These are phyloP conservation scores for Barnettozyma populi DNA, from an alignment of 805 yeast species.

Conservation along the genomic window DNA sequence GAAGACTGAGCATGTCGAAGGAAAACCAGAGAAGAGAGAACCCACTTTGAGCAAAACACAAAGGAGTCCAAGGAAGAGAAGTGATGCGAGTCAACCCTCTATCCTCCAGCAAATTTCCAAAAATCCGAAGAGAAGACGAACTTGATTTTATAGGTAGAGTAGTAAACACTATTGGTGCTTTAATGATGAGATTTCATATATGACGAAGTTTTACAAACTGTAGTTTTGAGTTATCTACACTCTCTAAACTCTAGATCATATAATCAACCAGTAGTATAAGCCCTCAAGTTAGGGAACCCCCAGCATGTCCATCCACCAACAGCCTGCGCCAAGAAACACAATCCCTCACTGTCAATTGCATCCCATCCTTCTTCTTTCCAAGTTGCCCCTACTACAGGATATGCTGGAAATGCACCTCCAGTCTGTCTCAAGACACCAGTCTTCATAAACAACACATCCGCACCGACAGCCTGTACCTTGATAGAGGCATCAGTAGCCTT, in stretches of 20 bases:
- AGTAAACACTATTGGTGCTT: not conserved
- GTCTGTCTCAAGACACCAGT: constrained; percentile 37
- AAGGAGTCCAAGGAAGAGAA: not conserved
- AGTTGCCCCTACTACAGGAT: constrained; percentile 37
- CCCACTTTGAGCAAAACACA: not conserved
- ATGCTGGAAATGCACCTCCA: constrained; percentile 43
- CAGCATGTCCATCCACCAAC: constrained; percentile 40
- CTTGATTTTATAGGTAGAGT: not conserved
- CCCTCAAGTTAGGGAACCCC: constrained; percentile 41
- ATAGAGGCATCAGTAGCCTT: constrained; percentile 1
- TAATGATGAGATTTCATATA: no score
- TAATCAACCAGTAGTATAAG: constrained; percentile 1
- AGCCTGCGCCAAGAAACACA: constrained; percentile 41
- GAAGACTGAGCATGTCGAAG: not conserved
- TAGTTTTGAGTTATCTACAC: not conserved
- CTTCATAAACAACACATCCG: constrained; percentile 42
- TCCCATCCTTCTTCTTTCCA: constrained; percentile 51
- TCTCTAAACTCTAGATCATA: not conserved
- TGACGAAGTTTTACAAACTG: not conserved
- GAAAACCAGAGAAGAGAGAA: not conserved
- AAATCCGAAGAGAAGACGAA: not conserved
- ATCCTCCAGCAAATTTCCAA: not conserved
- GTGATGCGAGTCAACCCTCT: constrained; percentile 2
- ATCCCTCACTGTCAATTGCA: constrained; percentile 50
- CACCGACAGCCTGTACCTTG: constrained; percentile 43